These are phyloP conservation scores for Penicillium tannophilum DNA, from an alignment of 495 filamentous ascomycete species.

Conservation along the genomic window DNA sequence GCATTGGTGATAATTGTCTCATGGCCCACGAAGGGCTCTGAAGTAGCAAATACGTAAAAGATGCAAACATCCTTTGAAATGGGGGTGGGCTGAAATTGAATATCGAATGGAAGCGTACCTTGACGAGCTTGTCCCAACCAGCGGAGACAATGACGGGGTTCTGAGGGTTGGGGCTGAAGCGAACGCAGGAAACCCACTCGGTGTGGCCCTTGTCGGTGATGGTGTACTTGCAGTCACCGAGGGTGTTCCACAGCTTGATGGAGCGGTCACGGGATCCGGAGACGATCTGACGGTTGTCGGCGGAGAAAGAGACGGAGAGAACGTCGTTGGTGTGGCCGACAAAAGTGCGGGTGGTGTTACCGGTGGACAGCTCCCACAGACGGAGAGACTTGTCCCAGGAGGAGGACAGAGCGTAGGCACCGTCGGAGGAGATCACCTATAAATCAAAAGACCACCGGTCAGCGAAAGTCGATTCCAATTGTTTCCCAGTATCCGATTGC, in stretches of 20 bases:
- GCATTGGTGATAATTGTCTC: conserved; percentile 93
- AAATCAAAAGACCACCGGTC: conserved; percentile 34
- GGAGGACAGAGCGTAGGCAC: conserved; percentile 97
- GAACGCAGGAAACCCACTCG: conserved; percentile 99
- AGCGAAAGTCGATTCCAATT: conserved; percentile 32
- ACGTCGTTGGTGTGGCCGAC: conserved; percentile 99
- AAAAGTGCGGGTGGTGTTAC: conserved; percentile 95
- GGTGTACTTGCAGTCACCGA: conserved; percentile 99
- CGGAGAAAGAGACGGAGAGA: conserved; percentile 99
- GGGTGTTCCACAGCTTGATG: conserved; percentile 99
- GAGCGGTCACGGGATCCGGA: conserved; percentile 96
- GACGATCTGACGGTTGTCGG: conserved; percentile 99
- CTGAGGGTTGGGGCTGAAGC: conserved; percentile 99
- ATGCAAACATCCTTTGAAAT: conserved; percentile 80
- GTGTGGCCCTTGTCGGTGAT: conserved; percentile 99
- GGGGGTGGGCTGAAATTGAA: conserved; percentile 36
- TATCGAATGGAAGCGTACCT: conserved; percentile 67
- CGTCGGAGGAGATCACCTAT: conserved; percentile 99
- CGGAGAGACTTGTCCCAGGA: conserved; percentile 99
- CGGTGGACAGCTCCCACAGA: conserved; percentile 97
- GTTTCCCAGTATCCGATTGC: conserved; percentile 9
- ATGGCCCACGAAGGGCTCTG: conserved; percentile 89
- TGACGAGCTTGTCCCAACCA: conserved; percentile 99
- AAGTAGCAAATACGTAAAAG: conserved; percentile 99
- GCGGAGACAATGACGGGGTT: conserved; percentile 99